Conservation (phyloP, 2,329 filamentous ascomycete genomes). For the Aspergillus sp. region DNA sequence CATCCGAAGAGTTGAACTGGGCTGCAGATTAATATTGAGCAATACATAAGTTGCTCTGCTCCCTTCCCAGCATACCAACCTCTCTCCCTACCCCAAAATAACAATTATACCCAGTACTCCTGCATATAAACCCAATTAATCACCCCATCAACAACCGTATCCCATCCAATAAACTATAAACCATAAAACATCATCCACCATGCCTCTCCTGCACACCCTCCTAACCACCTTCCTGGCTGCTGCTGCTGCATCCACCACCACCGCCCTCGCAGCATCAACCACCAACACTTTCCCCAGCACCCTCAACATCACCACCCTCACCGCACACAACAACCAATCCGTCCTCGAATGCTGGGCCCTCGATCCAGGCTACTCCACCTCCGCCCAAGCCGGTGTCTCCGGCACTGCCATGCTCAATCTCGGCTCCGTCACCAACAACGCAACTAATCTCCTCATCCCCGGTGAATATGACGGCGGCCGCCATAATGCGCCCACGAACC, state of each 20-base stretch:
- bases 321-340: constrained; percentile 41
- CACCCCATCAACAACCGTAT: not conserved
- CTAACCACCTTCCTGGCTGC: constrained; percentile 13
- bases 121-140: not conserved
- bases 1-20: not conserved
- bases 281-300: constrained; percentile 16
- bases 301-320: constrained; percentile 49
- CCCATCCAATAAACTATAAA: not conserved
- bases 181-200: not conserved
- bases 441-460: constrained; percentile 43
- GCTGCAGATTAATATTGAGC: not conserved
- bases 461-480: constrained; percentile 42
- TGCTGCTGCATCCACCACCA: constrained; percentile 11
- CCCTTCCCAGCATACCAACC: not conserved
- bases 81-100: not conserved
- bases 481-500: constrained; percentile 47
- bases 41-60: not conserved
- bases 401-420: constrained; percentile 37
- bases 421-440: constrained; percentile 34
- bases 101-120: too few relatives aligned
- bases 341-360: constrained; percentile 53
- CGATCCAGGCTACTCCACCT: constrained; percentile 36
- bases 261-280: constrained; percentile 3
- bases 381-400: constrained; percentile 34
- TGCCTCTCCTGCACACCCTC: constrained; percentile 20